phyloP scores from a whole-genome alignment of 31 red algal species.

The Porphyra umbilicalis region DNA sequence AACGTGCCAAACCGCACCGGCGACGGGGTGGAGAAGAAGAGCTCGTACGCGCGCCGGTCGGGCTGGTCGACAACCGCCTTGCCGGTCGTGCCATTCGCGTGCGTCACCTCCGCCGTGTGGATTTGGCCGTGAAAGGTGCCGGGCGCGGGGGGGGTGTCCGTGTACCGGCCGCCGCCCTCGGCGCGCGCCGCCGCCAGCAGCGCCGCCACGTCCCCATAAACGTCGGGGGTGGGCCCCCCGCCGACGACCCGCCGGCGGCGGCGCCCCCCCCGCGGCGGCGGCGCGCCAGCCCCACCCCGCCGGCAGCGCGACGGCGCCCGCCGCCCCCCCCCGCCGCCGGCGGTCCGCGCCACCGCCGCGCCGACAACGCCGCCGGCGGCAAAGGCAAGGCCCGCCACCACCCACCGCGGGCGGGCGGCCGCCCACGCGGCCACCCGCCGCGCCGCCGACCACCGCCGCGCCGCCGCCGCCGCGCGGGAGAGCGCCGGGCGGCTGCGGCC shows the following conservation, averaged over 20 bases:
- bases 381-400: not conserved
- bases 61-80: not conserved
- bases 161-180: not conserved
- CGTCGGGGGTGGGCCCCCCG: not conserved
- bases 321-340: not conserved
- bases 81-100: not conserved
- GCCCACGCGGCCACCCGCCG: not conserved
- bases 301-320: not conserved
- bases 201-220: not conserved
- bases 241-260: not conserved
- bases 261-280: not conserved
- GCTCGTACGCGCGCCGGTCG: not conserved
- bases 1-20: slow-evolving; percentile 5
- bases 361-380: not conserved
- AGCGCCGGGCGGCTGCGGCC: not conserved
- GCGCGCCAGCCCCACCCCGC: not conserved
- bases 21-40: not conserved
- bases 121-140: not conserved
- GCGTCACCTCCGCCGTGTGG: not conserved
- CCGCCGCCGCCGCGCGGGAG: not conserved
- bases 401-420: not conserved
- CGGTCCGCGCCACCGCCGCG: not conserved
- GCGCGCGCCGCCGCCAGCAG: not conserved
- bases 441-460: not conserved
- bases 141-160: not conserved